A percentile compares a stretch with the other conserved stretches of the same genome.
Conservation (phyloP, 257 asterid species). For the Nyctanthes arbortristis region DNA sequence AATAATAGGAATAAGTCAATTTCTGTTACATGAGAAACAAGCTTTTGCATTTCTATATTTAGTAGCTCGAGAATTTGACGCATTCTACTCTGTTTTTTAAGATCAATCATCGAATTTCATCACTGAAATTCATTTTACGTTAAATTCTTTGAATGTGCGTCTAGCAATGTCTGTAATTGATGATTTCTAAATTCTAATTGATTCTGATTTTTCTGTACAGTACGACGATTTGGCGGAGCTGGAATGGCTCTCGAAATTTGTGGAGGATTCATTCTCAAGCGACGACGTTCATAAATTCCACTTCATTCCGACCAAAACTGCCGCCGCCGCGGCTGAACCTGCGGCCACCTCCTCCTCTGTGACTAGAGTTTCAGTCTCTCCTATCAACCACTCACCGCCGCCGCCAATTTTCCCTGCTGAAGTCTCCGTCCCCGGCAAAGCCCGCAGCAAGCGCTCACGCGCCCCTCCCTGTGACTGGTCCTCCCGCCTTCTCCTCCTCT, state of each 20-base stretch:
- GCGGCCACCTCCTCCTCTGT: slow-evolving; percentile 51
- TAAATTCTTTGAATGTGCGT: slow-evolving; percentile 3
- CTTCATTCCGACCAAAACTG: slow-evolving; percentile 41
- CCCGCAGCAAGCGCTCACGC: slow-evolving; percentile 97
- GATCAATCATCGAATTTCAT: not conserved
- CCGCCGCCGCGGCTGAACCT: slow-evolving; percentile 30
- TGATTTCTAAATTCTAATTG: slow-evolving; percentile 11
- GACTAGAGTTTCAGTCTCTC: slow-evolving; percentile 20
- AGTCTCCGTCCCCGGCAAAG: slow-evolving; percentile 85
- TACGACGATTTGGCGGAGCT: slow-evolving; percentile 92
- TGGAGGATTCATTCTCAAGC: slow-evolving; percentile 93
- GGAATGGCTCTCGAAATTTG: slow-evolving; percentile 98
- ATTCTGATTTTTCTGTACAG: slow-evolving; percentile 37
- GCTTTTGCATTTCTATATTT: slow-evolving; percentile 4
- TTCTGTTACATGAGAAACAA: not conserved
- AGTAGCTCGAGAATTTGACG: not conserved
- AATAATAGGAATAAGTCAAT: not conserved
- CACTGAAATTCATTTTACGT: too few relatives aligned
- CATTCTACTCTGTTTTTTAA: not conserved
- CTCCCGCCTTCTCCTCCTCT: slow-evolving; percentile 72
- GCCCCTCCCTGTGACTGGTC: slow-evolving; percentile 96
- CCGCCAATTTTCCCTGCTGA: slow-evolving; percentile 61
- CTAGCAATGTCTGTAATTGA: too few relatives aligned
- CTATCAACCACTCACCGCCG: slow-evolving; percentile 36
- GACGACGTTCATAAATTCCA: slow-evolving; percentile 68